These are phyloP conservation scores for Rubroboletus pulcherrimus DNA, from an alignment of 768 basidiomycete genomes.

Conservation along the genomic window DNA sequence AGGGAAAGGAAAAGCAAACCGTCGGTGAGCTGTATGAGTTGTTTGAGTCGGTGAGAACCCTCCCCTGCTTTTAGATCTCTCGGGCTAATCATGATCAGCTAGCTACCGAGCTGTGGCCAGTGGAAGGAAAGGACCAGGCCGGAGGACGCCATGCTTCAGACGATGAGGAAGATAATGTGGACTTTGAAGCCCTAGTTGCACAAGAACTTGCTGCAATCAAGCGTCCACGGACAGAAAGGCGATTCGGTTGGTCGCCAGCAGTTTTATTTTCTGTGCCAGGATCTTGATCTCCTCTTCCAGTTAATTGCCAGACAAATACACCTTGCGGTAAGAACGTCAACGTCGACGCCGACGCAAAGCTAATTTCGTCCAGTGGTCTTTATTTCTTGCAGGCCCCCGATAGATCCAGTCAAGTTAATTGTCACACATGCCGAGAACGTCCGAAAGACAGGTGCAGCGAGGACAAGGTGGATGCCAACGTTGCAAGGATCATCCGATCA, in stretches of 20 bases:
- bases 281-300: conserved; percentile 35
- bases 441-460: conserved; percentile 55
- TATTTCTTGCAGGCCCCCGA: conserved; percentile 73
- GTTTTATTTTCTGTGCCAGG: not conserved
- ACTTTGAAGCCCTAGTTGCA: conserved; percentile 67
- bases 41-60: conserved; percentile 64
- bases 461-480: conserved; percentile 49
- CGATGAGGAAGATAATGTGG: conserved; percentile 39
- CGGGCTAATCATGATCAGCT: conserved; percentile 43
- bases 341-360: not conserved
- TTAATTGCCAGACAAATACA: conserved; percentile 75
- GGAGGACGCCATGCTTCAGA: conserved; percentile 31
- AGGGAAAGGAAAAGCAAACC: conserved; percentile 77
- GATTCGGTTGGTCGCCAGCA: conserved; percentile 51
- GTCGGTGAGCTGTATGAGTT: conserved; percentile 76
- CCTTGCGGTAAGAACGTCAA: conserved; percentile 53
- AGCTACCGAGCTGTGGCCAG: conserved; percentile 69
- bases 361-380: conserved; percentile 55
- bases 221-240: conserved; percentile 54
- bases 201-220: conserved; percentile 72
- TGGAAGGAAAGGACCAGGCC: conserved; percentile 23
- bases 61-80: not conserved
- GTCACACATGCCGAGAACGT: conserved; percentile 61
- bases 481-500: not conserved
- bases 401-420: conserved; percentile 73